Conservation (phyloP, 257 asterid species). For the Linderniella brevidens region DNA sequence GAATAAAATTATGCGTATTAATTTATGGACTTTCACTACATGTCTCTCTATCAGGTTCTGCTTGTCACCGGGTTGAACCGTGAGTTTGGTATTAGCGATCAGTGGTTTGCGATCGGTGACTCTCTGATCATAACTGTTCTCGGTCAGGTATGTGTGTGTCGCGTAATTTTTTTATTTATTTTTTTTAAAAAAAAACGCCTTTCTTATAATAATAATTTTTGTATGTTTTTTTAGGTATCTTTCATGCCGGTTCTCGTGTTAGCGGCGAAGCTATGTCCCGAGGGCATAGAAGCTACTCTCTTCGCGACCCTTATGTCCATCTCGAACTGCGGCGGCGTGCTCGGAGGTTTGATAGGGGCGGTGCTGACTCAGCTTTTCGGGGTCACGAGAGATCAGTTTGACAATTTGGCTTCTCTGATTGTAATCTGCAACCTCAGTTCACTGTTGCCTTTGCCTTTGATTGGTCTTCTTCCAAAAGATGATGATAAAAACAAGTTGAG, state of each 20-base stretch:
- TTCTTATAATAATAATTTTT: not conserved
- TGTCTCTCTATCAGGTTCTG: constrained; percentile 30
- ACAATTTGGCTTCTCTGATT: constrained; percentile 53
- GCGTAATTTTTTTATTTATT: not conserved
- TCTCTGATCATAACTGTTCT: constrained; percentile 87
- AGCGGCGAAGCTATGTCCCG: constrained; percentile 89
- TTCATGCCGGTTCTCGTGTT: constrained; percentile 98
- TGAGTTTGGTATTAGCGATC: constrained; percentile 65
- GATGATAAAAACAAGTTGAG: too few species aligned
- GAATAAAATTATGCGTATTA: constrained; percentile 1
- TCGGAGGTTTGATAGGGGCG: constrained; percentile 90
- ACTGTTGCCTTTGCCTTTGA: constrained; percentile 74
- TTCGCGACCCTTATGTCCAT: constrained; percentile 95
- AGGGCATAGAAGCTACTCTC: constrained; percentile 94
- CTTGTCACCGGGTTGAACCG: constrained; percentile 84
- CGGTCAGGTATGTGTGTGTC: constrained; percentile 41
- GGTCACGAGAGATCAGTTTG: constrained; percentile 67
- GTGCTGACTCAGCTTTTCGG: constrained; percentile 79
- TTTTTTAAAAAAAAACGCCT: not conserved
- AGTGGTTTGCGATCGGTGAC: constrained; percentile 97
- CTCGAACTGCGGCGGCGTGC: constrained; percentile 79
- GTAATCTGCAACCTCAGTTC: constrained; percentile 92
- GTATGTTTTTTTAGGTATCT: constrained; percentile 46
- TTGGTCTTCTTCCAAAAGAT: constrained; percentile 75
- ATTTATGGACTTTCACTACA: constrained; percentile 6